Percentiles rank a stretch among this genome's conserved stretches.
Conservation (phyloP, 495 filamentous ascomycete genomes). For the Aspergillus biplanus region DNA sequence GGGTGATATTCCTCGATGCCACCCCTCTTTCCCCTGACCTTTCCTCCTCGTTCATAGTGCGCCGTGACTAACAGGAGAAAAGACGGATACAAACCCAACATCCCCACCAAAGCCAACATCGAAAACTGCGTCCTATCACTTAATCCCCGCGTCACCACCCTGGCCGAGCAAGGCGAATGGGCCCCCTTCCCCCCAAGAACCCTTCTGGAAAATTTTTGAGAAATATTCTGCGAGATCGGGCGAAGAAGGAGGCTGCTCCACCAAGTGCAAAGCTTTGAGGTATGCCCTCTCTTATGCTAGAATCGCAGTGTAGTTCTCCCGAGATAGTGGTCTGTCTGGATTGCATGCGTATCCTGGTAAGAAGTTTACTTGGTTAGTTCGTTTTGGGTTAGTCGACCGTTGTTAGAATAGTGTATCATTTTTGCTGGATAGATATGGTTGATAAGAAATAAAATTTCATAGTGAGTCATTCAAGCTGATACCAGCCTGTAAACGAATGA, state of each 20-base stretch:
- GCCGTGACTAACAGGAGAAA: neutral
- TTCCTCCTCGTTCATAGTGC: neutral
- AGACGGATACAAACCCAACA: constrained; percentile 41
- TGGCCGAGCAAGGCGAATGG: constrained; percentile 46
- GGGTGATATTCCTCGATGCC: constrained; percentile 66
- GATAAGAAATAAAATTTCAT: neutral
- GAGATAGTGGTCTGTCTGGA: neutral
- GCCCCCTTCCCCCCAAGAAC: constrained; percentile 66
- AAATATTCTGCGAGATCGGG: constrained; percentile 58
- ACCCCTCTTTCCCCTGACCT: constrained; percentile 21
- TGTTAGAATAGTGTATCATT: neutral
- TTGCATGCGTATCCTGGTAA: neutral
- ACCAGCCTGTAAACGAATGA: neutral
- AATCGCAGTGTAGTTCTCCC: neutral
- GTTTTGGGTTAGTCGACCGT: neutral
- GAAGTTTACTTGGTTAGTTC: neutral
- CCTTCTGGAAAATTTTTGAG: constrained; percentile 77
- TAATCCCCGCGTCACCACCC: constrained; percentile 41
- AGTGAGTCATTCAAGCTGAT: neutral
- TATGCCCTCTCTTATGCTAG: neutral
- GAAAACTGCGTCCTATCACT: constrained; percentile 46
- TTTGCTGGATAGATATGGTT: neutral
- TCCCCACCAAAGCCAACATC: constrained; percentile 41
- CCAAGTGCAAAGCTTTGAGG: neutral
- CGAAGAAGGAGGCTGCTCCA: constrained; percentile 35